A percentile compares a stretch with the other conserved stretches of the same genome.
Evolutionary conservation across 495 filamentous ascomycete genomes (phyloP).

Genomic region (Penicillium lividum): DNA sequence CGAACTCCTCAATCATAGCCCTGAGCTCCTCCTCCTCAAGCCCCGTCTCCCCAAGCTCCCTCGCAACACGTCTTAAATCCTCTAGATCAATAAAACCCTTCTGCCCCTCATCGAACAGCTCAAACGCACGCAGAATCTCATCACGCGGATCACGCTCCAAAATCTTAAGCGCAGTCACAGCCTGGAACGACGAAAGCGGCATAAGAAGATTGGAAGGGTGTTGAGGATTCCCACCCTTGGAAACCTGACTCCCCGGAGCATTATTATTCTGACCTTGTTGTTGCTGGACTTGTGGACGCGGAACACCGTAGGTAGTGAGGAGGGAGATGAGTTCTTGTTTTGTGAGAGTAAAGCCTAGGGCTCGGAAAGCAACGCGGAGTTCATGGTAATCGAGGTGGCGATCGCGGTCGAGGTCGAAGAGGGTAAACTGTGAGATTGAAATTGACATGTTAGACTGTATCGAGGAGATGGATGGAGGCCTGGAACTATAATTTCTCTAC

Average conservation of each 20-base stretch:
- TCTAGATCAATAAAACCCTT: conserved; percentile 86
- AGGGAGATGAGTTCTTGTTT: conserved; percentile 79
- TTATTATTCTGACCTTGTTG: conserved; percentile 29
- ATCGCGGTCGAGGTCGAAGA: conserved; percentile 98
- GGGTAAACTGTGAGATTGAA: conserved; percentile 65
- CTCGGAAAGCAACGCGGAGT: conserved; percentile 95
- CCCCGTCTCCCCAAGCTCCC: conserved; percentile 84
- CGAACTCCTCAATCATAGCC: conserved; percentile 99
- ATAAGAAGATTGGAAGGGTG: conserved; percentile 63
- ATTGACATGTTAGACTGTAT: background rate
- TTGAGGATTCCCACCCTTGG: conserved; percentile 39
- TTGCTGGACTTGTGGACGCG: conserved; percentile 52
- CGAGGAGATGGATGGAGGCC: background rate
- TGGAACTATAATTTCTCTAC: background rate
- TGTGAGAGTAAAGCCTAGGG: conserved; percentile 86
- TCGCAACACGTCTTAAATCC: conserved; percentile 82
- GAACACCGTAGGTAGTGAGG: conserved; percentile 71
- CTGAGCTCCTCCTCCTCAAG: conserved; percentile 88
- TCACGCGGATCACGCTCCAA: conserved; percentile 80
- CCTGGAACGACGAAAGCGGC: conserved; percentile 71
- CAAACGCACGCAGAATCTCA: conserved; percentile 89
- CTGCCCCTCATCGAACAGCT: conserved; percentile 76
- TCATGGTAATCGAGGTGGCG: conserved; percentile 94
- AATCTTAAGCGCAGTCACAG: conserved; percentile 78
- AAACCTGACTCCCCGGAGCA: conserved; percentile 27